phyloP scores from a whole-genome alignment of 345 rosid species.

The Aethionema arabicum region DNA sequence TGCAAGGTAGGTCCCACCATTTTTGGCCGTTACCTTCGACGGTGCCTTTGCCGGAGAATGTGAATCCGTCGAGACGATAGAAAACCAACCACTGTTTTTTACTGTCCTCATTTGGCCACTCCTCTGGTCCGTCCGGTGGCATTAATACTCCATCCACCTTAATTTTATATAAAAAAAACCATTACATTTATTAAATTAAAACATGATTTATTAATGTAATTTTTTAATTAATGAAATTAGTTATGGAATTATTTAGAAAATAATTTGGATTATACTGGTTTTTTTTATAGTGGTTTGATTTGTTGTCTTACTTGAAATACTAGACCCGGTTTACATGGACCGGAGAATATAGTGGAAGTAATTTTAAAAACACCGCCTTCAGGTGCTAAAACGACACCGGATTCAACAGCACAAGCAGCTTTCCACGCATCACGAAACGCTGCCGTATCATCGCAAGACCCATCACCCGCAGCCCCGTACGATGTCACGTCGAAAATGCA shows the following conservation, averaged over 20 bases:
- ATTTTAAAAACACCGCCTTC: constrained; percentile 60
- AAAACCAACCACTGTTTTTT: constrained; percentile 86
- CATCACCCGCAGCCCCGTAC: constrained; percentile 87
- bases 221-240: too few species aligned
- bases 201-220: too few species aligned
- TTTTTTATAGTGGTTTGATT: background rate
- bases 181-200: too few species aligned
- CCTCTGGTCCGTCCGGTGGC: constrained; percentile 93
- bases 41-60: constrained; percentile 73
- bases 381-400: constrained; percentile 64
- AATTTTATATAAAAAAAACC: background rate
- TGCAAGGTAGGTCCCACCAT: constrained; percentile 99
- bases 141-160: constrained; percentile 79
- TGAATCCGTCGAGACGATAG: constrained; percentile 63
- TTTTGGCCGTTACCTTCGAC: constrained; percentile 93
- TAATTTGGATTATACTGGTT: too few species aligned
- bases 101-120: constrained; percentile 80
- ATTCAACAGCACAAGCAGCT: constrained; percentile 77
- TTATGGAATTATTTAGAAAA: too few species aligned
- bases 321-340: constrained; percentile 89
- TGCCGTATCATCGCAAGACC: constrained; percentile 68
- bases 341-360: constrained; percentile 89
- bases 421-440: constrained; percentile 88
- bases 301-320: constrained; percentile 55
- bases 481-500: constrained; percentile 63